phyloP scores from a whole-genome alignment of 2,329 filamentous ascomycete species.

The Parafenestella ontariensis region DNA sequence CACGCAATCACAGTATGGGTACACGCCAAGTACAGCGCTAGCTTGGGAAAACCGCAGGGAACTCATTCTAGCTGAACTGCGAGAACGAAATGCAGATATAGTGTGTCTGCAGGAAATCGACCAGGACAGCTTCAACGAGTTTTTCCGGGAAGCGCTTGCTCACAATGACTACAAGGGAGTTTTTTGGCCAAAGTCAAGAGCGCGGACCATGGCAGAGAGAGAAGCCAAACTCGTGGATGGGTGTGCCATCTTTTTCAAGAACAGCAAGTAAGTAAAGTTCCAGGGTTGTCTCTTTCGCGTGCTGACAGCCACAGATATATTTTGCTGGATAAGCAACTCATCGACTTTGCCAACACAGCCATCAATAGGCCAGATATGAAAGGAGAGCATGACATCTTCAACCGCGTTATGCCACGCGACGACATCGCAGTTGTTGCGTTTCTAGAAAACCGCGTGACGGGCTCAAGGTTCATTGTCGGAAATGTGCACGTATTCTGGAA shows the following conservation, averaged over 20 bases:
- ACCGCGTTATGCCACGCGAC: slow-evolving; percentile 97
- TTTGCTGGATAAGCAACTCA: slow-evolving; percentile 88
- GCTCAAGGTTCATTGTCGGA: slow-evolving; percentile 88
- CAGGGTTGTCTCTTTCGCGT: background rate
- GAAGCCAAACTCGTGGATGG: slow-evolving; percentile 92
- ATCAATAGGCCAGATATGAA: slow-evolving; percentile 98
- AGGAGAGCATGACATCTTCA: slow-evolving; percentile 96
- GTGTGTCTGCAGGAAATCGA: slow-evolving; percentile 94
- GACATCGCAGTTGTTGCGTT: slow-evolving; percentile 93
- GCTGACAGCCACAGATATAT: slow-evolving; percentile 64
- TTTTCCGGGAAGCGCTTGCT: slow-evolving; percentile 85
- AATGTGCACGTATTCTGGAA: slow-evolving; percentile 98
- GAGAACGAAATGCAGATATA: slow-evolving; percentile 82
- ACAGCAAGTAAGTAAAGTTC: slow-evolving; percentile 68
- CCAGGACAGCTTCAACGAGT: slow-evolving; percentile 88
- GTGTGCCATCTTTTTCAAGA: slow-evolving; percentile 96
- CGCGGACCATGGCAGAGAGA: slow-evolving; percentile 89
- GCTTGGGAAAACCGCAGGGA: slow-evolving; percentile 87
- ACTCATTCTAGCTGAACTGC: slow-evolving; percentile 82
- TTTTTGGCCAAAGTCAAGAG: slow-evolving; percentile 88
- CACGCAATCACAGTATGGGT: slow-evolving; percentile 84
- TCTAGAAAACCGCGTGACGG: slow-evolving; percentile 88
- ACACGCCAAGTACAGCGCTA: slow-evolving; percentile 82
- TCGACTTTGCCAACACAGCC: slow-evolving; percentile 89
- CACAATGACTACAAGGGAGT: slow-evolving; percentile 92